Conservation (phyloP, 1,284 basidiomycete genomes). For the Filobasidium uniguttulatum region DNA sequence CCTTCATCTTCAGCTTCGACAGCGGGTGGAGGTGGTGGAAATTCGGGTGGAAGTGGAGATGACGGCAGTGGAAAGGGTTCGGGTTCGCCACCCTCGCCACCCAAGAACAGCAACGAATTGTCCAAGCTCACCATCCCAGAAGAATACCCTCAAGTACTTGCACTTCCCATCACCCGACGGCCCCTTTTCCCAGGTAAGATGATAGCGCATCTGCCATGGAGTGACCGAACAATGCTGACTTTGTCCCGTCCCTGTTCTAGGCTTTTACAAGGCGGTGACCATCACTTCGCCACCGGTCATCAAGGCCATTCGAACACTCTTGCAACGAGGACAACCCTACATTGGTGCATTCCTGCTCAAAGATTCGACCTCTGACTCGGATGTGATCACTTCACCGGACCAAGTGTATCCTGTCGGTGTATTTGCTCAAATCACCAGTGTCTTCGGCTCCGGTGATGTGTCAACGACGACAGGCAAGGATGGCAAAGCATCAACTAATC, state of each 20-base stretch:
- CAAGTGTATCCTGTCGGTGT: constrained; percentile 90
- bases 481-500: too few relatives aligned
- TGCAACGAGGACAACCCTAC: constrained; percentile 93
- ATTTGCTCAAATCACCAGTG: constrained; percentile 93
- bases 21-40: neutral
- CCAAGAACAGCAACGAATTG: constrained; percentile 27
- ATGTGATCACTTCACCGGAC: constrained; percentile 76
- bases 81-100: neutral
- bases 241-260: constrained; percentile 30
- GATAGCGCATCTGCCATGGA: constrained; percentile 27
- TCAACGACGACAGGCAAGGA: constrained; percentile 40
- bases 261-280: constrained; percentile 95
- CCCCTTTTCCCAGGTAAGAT: constrained; percentile 64
- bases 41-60: constrained; percentile 1
- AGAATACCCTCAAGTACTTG: constrained; percentile 84
- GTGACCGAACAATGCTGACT: constrained; percentile 19
- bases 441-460: constrained; percentile 55
- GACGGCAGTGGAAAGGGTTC: neutral
- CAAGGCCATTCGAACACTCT: constrained; percentile 88
- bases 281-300: constrained; percentile 82
- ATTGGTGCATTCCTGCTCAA: constrained; percentile 95
- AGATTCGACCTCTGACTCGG: constrained; percentile 83
- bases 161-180: constrained; percentile 86
- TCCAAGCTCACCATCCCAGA: constrained; percentile 71
- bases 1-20: neutral